Base-by-base conservation (phyloP, 1,139 yeast species). In the Martiniozyma asiatica region DNA sequence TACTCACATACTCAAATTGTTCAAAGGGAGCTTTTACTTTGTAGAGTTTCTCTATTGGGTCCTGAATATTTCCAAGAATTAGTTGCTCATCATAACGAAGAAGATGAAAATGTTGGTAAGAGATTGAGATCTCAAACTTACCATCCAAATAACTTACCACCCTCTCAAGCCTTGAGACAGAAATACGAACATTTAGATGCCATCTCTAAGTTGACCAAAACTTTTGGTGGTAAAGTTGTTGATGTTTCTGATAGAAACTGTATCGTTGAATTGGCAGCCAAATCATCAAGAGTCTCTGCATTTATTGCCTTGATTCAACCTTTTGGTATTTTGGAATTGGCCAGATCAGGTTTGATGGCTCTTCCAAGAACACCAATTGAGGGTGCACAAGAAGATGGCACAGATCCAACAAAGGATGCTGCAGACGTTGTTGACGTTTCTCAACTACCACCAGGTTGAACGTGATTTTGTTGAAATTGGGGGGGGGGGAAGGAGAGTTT, bases 341-440 rank as follows among this genome's bases (percentile, higher is more conserved):
- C 97, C 29, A 74, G 98, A 60, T 79, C 94, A 15, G 98, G 98
- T 59, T 84, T 87, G 94, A 84, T 89, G 85, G 98, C 97, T 8
- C 67, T 89, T 50, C 94, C 97, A 51, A 76, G 97, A 68, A 84
- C 97, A 30, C 96, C 96, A 29, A 62, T 84, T 47, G 68, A 65
- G 35, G 56, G 58, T 20, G 48, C 42, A 25, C 28, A 25, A 12
- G 73, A 67, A 20, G 48, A 50, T 15, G 54, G 53, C 8, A 44
- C 48, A 6, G 68, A 61, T 17, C 70, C 64, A 11, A 57, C 61
- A 17, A 64, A 66, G 41, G 72, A 69, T 38, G 82, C 81, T 26
- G 70, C 76, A 30, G 53, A 77, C 37, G 69, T 73, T 42, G 82
- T 77, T 34, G 92, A 79, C 52, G 79, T 77, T 38, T 68, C 82